phyloP scores from a whole-genome alignment of 768 basidiomycete genomes.

The Lanmaoa pseudosensibilis region DNA sequence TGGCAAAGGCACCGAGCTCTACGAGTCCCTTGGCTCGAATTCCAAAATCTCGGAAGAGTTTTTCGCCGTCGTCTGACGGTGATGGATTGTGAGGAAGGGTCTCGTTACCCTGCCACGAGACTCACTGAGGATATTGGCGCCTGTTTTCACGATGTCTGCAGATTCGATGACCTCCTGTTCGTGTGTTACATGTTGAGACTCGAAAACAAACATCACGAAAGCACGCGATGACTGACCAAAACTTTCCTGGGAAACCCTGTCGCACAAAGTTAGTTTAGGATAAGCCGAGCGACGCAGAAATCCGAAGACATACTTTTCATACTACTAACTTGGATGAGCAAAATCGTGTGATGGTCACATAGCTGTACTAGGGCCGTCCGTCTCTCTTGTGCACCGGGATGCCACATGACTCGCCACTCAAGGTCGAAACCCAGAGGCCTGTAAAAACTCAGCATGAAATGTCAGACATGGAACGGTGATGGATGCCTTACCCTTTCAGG shows the following conservation, averaged over 20 bases:
- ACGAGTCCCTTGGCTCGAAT: slow-evolving; percentile 43
- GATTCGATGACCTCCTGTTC: slow-evolving; percentile 47
- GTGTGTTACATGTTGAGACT: neutral
- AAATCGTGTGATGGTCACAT: slow-evolving; percentile 41
- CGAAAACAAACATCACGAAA: neutral
- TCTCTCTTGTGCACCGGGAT: slow-evolving; percentile 33
- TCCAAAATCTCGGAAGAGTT: slow-evolving; percentile 48
- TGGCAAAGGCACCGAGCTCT: slow-evolving; percentile 47
- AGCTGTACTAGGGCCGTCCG: slow-evolving; percentile 48
- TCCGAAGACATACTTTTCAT: slow-evolving; percentile 42
- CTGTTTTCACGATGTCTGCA: slow-evolving; percentile 41
- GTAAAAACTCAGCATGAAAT: neutral
- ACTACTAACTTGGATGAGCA: slow-evolving; percentile 48
- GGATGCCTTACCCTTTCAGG: slow-evolving; percentile 36
- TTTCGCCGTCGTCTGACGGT: slow-evolving; percentile 45
- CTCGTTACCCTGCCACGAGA: neutral
- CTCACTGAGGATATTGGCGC: slow-evolving; percentile 50
- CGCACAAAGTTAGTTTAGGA: neutral
- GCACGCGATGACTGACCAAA: slow-evolving; percentile 28
- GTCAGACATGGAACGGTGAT: neutral
- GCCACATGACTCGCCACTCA: slow-evolving; percentile 45
- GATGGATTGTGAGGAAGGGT: neutral
- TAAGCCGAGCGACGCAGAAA: neutral
- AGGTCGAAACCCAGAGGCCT: slow-evolving; percentile 54
- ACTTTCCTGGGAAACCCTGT: slow-evolving; percentile 46